Base-by-base conservation (phyloP, 164 flowering plant species). In the Nymphaea colorata region DNA sequence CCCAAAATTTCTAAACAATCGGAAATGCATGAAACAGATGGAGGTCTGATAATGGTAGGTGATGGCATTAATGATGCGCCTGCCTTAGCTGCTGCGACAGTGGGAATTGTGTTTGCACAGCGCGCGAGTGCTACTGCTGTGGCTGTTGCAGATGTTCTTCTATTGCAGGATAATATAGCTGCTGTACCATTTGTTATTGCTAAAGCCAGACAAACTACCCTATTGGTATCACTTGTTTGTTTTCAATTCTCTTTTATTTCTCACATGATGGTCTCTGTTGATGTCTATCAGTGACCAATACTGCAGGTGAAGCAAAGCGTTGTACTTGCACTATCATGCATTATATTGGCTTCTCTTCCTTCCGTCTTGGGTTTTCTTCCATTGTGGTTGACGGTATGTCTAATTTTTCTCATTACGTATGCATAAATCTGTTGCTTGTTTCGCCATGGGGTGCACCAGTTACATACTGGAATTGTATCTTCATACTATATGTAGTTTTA, bases 1-100 rank as follows among this genome's bases (percentile, higher is more conserved):
- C 36, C 36, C 36, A 25, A 25, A 25, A 25, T 25, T 25, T 25
- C 36, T 25, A 25, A 25, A 25, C 36, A 25, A 25, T 25, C 36
- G 36, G 36, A 25, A n/a, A 36, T 61, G 6, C 63, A 6, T 61
- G 63, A 61, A 61, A 4, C 82, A 95, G 97, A 90, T 42, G 93
- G 96, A 73, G 99, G 98, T 53, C 77, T 95, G 65, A 82, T 90
- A 61, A 95, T 95, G 99, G 99, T 95, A 14, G 99, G 98, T 69
- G 98, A 95, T 76, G 99, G 99, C 51, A 95, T 95, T 59, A 95
- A 95, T 81, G 99, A 95, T 81, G 98, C 99, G 57, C 99, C 99
- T 45, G 99, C 98, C 43, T 93, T 95, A 66, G 99, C 99, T 75
- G 98, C 98, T 70, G 94, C 99, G 44, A 86, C 98, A 53, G 97